Conservation (phyloP, 2,329 filamentous ascomycete genomes). For the Shiraia sp. region DNA sequence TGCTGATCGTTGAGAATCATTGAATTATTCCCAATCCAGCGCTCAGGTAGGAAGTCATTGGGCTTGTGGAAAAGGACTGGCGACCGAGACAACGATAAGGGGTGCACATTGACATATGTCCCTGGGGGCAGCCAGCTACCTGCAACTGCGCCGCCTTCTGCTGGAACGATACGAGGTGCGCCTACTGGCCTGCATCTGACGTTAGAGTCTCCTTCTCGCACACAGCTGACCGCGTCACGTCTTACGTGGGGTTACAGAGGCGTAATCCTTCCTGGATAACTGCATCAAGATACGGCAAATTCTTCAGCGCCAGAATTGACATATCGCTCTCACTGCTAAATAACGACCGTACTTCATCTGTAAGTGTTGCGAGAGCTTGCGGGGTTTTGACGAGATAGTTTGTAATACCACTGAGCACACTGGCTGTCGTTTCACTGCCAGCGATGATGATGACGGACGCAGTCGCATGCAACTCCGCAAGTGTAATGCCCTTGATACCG, state of each 20-base stretch:
- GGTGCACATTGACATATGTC: constrained; percentile 7
- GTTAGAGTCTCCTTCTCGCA: too few species aligned
- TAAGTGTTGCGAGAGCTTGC: constrained; percentile 1
- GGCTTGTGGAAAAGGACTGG: constrained; percentile 9
- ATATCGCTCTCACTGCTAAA: constrained; percentile 3
- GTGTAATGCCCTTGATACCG: background rate
- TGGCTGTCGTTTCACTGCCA: constrained; percentile 47
- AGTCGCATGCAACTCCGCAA: constrained; percentile 37
- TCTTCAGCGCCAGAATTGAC: background rate
- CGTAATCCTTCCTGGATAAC: constrained; percentile 15
- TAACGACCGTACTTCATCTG: constrained; percentile 5
- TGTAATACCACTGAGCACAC: constrained; percentile 32
- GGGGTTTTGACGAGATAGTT: constrained; percentile 21
- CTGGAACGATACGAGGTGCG: constrained; percentile 5
- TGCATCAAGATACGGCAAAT: constrained; percentile 17
- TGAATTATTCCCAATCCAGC: constrained; percentile 8
- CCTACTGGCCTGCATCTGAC: constrained; percentile 3
- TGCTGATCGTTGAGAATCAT: constrained; percentile 25
- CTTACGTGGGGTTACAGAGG: constrained; percentile 14
- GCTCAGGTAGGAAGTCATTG: constrained; percentile 9
- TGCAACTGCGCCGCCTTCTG: constrained; percentile 8
- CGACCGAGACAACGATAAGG: constrained; percentile 1
- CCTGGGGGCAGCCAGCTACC: constrained; percentile 6
- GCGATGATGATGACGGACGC: constrained; percentile 39
- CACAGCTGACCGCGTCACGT: background rate